Percentiles rank a stretch among this genome's conserved stretches.
These are phyloP conservation scores for Naganishia antarctica DNA, from an alignment of 768 basidiomycete genomes.

Conservation along the genomic window DNA sequence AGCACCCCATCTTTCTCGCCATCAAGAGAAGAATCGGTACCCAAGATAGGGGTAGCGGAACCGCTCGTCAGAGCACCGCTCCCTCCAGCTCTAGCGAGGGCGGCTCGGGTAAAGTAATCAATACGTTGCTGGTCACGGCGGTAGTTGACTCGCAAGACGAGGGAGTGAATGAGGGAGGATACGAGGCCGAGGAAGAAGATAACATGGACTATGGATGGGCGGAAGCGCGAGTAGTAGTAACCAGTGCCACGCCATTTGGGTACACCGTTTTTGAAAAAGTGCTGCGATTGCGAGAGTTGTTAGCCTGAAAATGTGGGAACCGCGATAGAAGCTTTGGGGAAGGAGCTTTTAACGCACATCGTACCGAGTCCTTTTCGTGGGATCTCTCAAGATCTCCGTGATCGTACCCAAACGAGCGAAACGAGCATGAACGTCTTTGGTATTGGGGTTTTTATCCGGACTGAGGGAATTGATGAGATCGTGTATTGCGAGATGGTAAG, in stretches of 20 bases:
- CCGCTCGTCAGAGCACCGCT: conserved; percentile 1
- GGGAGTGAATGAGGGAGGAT: conserved; percentile 73
- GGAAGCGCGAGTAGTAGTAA: conserved; percentile 92
- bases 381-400: conserved; percentile 68
- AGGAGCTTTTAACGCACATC: conserved; percentile 46
- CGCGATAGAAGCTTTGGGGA: conserved; percentile 21
- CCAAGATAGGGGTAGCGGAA: neutral
- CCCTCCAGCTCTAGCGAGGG: neutral
- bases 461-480: conserved; percentile 53
- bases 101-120: conserved; percentile 42
- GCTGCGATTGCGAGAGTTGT: conserved; percentile 36
- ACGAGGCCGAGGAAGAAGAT: conserved; percentile 68
- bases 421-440: conserved; percentile 74
- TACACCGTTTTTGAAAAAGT: conserved; percentile 94
- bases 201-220: conserved; percentile 84
- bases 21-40: neutral
- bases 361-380: conserved; percentile 70
- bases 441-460: conserved; percentile 90
- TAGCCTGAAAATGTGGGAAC: conserved; percentile 63
- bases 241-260: conserved; percentile 94
- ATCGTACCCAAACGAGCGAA: conserved; percentile 90
- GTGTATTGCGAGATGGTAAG: conserved; percentile 12
- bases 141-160: conserved; percentile 74
- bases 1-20: conserved; percentile 14
- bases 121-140: conserved; percentile 67